phyloP scores from a whole-genome alignment of 176 grass and related monocot species.

The Leersia perrieri region DNA sequence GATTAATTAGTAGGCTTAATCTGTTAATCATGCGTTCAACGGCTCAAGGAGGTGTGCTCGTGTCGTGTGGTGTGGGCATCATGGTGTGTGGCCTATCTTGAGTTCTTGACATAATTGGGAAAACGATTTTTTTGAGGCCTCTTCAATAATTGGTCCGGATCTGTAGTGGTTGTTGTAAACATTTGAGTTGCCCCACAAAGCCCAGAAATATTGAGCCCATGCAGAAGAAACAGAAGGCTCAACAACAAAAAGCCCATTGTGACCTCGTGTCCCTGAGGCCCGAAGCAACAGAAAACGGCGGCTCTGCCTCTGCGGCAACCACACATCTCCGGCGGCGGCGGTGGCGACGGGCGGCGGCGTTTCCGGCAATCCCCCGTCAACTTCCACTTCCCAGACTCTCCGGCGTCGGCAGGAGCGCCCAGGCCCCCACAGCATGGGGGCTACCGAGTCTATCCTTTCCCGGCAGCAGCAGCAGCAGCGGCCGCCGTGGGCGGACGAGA shows the following conservation, averaged over 20 bases:
- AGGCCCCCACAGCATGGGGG: conserved; percentile 44
- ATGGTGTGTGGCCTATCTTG: too few relatives aligned
- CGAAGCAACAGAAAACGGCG: neutral
- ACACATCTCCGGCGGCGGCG: neutral
- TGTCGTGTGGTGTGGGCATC: too few relatives aligned
- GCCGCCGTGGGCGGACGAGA: conserved; percentile 61
- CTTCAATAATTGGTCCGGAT: neutral
- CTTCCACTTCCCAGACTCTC: neutral
- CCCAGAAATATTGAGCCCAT: neutral
- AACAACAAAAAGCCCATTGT: neutral
- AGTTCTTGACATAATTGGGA: too few relatives aligned
- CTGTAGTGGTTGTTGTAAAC: neutral
- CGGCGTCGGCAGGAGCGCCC: neutral
- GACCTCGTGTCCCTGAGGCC: neutral
- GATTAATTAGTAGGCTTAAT: too few relatives aligned
- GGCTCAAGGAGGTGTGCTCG: too few relatives aligned
- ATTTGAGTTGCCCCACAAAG: neutral
- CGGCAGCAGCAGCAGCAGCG: conserved; percentile 20
- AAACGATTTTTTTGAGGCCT: too few relatives aligned
- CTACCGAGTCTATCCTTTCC: conserved; percentile 49
- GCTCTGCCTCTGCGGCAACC: neutral
- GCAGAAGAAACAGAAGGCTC: neutral
- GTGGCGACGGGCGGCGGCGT: neutral
- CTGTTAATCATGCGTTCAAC: too few relatives aligned
- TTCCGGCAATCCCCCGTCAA: neutral